Base-by-base conservation (phyloP, 192 early-diverging fungal species). In the Pilobolus umbonatus region DNA sequence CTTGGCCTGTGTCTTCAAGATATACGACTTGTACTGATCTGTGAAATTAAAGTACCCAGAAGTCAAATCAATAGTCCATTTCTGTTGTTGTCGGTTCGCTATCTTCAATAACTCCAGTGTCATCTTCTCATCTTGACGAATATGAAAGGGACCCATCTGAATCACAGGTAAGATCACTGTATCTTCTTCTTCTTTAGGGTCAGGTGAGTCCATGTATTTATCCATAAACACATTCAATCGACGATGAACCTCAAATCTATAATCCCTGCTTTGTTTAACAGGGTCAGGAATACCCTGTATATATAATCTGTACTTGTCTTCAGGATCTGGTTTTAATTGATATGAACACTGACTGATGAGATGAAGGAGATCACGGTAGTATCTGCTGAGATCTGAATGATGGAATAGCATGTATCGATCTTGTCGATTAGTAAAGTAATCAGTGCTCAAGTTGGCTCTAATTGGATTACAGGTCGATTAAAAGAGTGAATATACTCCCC, bases 1-100 rank as follows among this genome's bases (percentile, higher is more conserved):
- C 21, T 76, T 66, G 9, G 85, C 84, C 4, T 62, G 30, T 31
- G 83, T 84, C 19, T 68, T 69, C 10, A 87, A 53, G 36, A 95
- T 82, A 35, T 70, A 65, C n/a, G 68, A 31, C 36, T 86, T 83
- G 73, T 89, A 85, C 12, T 67, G 55, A 21, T 80, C 53, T 0
- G 89, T 88, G 51, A 99, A 87, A 73, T 99, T 99, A 55, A 99
- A 91, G 56, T 99, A 99, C 36, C 91, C 93, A 9, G 93, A 92
- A 1, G 90, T 88, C 53, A 96, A 83, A 55, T 81, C 56, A 11
- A 85, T 74, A 11, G 75, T 86, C 68, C 85, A 85, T 25, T 65
- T 65, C n/a, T 65, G 44, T 35, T 69, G 55, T 4, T 74, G 61
- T 30, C 30, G 51, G 49, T 80, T 58, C 7, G 80, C 62, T 3